Percentiles rank a stretch among this genome's conserved stretches.
Evolutionary conservation across 805 yeast species (phyloP).

Genomic region (Pichia manshurica): DNA sequence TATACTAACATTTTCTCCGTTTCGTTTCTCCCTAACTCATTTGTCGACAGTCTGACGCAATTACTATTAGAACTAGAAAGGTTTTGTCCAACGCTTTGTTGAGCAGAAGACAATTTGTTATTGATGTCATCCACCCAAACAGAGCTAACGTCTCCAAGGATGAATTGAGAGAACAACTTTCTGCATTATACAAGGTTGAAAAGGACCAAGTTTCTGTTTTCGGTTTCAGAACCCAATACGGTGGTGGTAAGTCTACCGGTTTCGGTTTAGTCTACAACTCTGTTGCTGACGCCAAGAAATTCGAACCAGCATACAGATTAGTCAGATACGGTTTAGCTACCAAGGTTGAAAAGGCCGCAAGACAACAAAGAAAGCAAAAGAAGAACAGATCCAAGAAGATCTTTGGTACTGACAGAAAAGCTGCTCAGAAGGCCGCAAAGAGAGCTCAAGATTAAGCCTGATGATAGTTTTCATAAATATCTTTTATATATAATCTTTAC

Average conservation of each 20-base stretch:
- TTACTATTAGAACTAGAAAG: constrained; percentile 99
- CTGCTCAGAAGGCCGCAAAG: constrained; percentile 87
- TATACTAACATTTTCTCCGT: constrained; percentile 14
- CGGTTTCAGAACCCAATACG: constrained; percentile 99
- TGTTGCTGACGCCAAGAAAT: constrained; percentile 94
- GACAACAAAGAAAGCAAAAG: constrained; percentile 99
- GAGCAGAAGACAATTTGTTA: constrained; percentile 99
- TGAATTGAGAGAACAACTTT: constrained; percentile 80
- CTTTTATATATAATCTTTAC: constrained; percentile 1
- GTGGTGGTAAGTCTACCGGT: constrained; percentile 99
- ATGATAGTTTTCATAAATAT: background rate
- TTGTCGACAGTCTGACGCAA: constrained; percentile 83
- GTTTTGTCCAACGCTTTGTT: constrained; percentile 98
- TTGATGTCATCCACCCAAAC: constrained; percentile 99
- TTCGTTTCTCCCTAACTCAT: background rate
- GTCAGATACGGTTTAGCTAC: constrained; percentile 97
- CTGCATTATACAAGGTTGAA: constrained; percentile 60
- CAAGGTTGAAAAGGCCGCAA: constrained; percentile 94
- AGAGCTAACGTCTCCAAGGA: constrained; percentile 98
- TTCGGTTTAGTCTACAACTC: constrained; percentile 99
- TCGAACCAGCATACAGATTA: constrained; percentile 99
- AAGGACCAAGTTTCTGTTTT: constrained; percentile 81
- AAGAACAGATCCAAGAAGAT: constrained; percentile 99
- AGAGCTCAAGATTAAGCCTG: constrained; percentile 72
- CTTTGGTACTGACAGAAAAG: constrained; percentile 96